Evolutionary conservation across 306 rosid genomes (phyloP).

Genomic region (Trichosanthes truncata): DNA sequence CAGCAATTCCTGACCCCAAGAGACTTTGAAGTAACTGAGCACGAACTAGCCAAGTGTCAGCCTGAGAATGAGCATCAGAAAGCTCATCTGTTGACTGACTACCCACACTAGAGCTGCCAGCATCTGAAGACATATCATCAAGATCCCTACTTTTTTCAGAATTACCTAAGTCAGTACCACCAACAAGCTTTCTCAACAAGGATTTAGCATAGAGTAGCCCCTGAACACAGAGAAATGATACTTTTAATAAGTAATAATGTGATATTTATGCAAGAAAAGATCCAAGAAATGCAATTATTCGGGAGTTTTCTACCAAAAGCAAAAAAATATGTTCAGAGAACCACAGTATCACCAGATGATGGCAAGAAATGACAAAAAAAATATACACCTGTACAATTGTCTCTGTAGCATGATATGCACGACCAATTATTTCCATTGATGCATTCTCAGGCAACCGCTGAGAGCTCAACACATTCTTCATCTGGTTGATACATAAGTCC

Average conservation of each 20-base stretch:
- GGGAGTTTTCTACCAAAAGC: not conserved
- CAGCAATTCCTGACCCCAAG: slow-evolving; percentile 93
- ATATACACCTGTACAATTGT: slow-evolving; percentile 79
- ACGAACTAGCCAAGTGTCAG: slow-evolving; percentile 78
- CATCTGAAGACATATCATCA: slow-evolving; percentile 89
- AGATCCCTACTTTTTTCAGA: slow-evolving; percentile 76
- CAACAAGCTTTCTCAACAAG: slow-evolving; percentile 73
- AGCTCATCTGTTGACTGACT: slow-evolving; percentile 87
- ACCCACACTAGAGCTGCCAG: slow-evolving; percentile 92
- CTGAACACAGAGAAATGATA: slow-evolving; percentile 30
- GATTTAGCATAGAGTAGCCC: slow-evolving; percentile 80
- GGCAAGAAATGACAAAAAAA: not conserved
- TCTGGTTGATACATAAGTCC: slow-evolving; percentile 88
- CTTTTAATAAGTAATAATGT: not conserved
- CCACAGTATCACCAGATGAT: not conserved
- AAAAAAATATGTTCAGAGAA: not conserved
- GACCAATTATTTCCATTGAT: slow-evolving; percentile 89
- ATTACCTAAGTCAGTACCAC: slow-evolving; percentile 55
- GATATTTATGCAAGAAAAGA: not conserved
- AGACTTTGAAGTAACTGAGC: slow-evolving; percentile 98
- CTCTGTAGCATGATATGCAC: slow-evolving; percentile 93
- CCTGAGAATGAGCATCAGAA: slow-evolving; percentile 66
- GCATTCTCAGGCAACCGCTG: slow-evolving; percentile 84
- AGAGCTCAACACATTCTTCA: slow-evolving; percentile 82
- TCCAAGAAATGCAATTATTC: not conserved